Conservation (phyloP, 768 basidiomycete genomes). For the Russula sp. region DNA sequence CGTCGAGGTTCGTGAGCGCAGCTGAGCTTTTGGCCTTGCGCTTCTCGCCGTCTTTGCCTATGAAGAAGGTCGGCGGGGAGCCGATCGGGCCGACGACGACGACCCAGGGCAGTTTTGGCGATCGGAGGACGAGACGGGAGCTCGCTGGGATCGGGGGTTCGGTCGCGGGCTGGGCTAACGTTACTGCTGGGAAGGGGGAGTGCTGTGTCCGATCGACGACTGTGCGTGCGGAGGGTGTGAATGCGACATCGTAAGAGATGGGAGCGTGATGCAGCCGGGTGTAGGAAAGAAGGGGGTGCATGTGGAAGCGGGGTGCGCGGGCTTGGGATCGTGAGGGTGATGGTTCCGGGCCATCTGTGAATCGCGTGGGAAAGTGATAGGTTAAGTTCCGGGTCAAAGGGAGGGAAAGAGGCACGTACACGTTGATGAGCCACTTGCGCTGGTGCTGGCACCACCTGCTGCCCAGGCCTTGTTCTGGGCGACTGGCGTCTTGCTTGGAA, state of each 20-base stretch:
- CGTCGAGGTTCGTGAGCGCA: slow-evolving; percentile 58
- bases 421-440: slow-evolving; percentile 40
- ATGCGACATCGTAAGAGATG: slow-evolving; percentile 58
- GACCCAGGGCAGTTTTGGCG: slow-evolving; percentile 61
- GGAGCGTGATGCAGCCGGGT: slow-evolving; percentile 56
- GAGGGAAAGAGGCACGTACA: slow-evolving; percentile 38
- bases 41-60: slow-evolving; percentile 26
- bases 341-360: slow-evolving; percentile 20
- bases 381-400: neutral
- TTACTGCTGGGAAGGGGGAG: slow-evolving; percentile 52
- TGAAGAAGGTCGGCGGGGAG: slow-evolving; percentile 31
- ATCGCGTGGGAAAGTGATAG: neutral
- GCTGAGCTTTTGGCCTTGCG: slow-evolving; percentile 22
- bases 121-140: slow-evolving; percentile 50
- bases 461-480: slow-evolving; percentile 50
- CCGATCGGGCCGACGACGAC: slow-evolving; percentile 47
- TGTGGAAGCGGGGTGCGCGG: slow-evolving; percentile 44
- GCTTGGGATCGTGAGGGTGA: slow-evolving; percentile 35
- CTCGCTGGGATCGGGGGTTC: slow-evolving; percentile 52
- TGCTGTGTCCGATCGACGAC: slow-evolving; percentile 56
- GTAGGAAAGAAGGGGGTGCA: slow-evolving; percentile 63
- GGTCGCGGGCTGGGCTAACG: slow-evolving; percentile 61
- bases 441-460: slow-evolving; percentile 41
- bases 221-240: slow-evolving; percentile 55
- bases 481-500: slow-evolving; percentile 40